Conservation (phyloP, 108 stramenopile genomes). For the Skeletonema tropicum region DNA sequence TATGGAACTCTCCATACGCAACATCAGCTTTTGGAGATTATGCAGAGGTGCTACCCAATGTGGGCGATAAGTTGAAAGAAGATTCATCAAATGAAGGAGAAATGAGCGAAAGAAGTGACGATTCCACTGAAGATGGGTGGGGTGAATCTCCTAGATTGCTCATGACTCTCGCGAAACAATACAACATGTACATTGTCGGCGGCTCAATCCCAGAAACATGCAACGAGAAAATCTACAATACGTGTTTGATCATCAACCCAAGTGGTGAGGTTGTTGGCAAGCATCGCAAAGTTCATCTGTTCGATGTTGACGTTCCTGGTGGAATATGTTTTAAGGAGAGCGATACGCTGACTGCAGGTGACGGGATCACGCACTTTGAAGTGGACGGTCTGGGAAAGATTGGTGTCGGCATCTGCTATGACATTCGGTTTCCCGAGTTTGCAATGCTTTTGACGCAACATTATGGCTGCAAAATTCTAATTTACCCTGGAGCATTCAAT, state of each 20-base stretch:
- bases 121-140: background rate
- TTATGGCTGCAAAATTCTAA: constrained; percentile 73
- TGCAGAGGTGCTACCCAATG: constrained; percentile 90
- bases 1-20: constrained; percentile 98
- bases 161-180: constrained; percentile 64
- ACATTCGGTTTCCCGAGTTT: constrained; percentile 98
- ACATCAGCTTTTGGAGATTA: constrained; percentile 94
- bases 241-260: constrained; percentile 82
- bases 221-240: constrained; percentile 87
- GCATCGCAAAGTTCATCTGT: constrained; percentile 97
- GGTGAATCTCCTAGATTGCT: constrained; percentile 61
- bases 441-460: constrained; percentile 88
- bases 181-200: constrained; percentile 91
- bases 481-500: constrained; percentile 99
- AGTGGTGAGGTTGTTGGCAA: constrained; percentile 83
- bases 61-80: constrained; percentile 46
- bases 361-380: constrained; percentile 74
- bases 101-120: background rate
- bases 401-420: constrained; percentile 99
- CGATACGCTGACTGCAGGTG: constrained; percentile 90
- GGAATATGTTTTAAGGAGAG: constrained; percentile 96
- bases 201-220: constrained; percentile 94
- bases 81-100: background rate
- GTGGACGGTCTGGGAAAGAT: constrained; percentile 78
- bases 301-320: constrained; percentile 99